Evolutionary conservation across 2,329 filamentous ascomycete genomes (phyloP), one percentile per base, ranked within the genome.

Genomic region (Pseudogymnoascus sp.): DNA sequence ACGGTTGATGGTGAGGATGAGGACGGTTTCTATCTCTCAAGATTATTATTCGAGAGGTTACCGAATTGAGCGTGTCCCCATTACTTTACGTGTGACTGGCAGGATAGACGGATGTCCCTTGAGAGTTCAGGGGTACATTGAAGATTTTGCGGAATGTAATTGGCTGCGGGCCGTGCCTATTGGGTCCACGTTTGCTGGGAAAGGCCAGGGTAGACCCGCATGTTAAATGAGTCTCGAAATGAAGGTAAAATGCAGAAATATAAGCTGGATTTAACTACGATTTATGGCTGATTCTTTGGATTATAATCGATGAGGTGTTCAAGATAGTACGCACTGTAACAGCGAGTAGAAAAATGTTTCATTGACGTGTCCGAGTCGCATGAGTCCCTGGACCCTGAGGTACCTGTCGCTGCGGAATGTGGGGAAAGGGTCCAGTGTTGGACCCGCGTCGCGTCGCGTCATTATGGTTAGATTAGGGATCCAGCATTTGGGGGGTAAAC

Each of bases 201-300:
- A 52, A 15, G 45, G 45, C n/a, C 45, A 52, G 13, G 45, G 45
- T 13, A 19, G 45, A 19, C 45, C 26, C 45, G 45, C 45, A 18
- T 33, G 23, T 52, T 52, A 52, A 52, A 52, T 52, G 45, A 52
- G 45, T 52, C n/a, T 52, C 45, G 45, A 52, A 52, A 52, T 52
- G 26, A 52, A 28, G 26, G 45, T 52, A 30, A 52, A 52, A 52
- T 52, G 45, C 45, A 30, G 13, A 28, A 33, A 52, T 18, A 52
- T 33, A 33, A 30, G 26, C 5, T 33, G 45, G 30, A 13, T 52
- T 52, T n/a, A n/a, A 8, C 15, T 19, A n/a, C 10, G 26, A 33
- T 52, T 52, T 52, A 30, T 18, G 2, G 15, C 3, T 6, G n/a
- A 13, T 33, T 52, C 7, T 52, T 12, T 10, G 26, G 45, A 33